Base-by-base conservation (phyloP, 106 monocot genomes). In the Dioscorea dumetorum region DNA sequence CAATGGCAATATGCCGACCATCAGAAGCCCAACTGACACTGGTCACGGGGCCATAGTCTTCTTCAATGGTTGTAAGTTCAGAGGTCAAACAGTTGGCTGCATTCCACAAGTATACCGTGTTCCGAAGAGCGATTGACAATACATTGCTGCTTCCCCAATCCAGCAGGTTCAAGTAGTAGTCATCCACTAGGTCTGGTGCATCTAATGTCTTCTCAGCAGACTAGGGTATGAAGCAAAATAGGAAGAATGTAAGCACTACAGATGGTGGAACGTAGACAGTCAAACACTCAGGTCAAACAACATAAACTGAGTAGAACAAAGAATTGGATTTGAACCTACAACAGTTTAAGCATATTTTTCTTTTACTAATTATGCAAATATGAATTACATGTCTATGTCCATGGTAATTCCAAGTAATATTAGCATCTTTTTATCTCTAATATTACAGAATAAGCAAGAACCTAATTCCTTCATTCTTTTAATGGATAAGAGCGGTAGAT, bases 11-110 rank as follows among this genome's bases (percentile, higher is more conserved):
- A 59, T 85, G 82, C 33, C 61, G 70, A 3, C 85, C 88, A 60
- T 89, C 85, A 15, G 88, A 82, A 59, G 88, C 88, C 88, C 88
- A 85, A 22, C 74, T 80, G 20, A 89, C 82, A 24, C 88, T 89
- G 22, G 88, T 89, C 21, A 89, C 77, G 2, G 88, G 85, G 35
- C 88, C 88, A 18, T 52, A 9, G 63, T 85, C 82, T 0, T 82
- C 88, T 23, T 82, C 77, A 0, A 85, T 63, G 10, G 82, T 89
- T 18, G 79, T 66, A 34, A 89, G 84, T 68, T 88, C 84, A 10
- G 79, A 73, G 0, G 81, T 77, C 13, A 76, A 77, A 48, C 79
- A 71, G 35, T 79, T 49, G 0, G 76, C 34, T 16, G 79, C 88
- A 54, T 85, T 60, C 88, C 82, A 85, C 68, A 89, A 66, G 61